Conservation (phyloP, 2,329 filamentous ascomycete species). For the Aspergillus sp. region DNA sequence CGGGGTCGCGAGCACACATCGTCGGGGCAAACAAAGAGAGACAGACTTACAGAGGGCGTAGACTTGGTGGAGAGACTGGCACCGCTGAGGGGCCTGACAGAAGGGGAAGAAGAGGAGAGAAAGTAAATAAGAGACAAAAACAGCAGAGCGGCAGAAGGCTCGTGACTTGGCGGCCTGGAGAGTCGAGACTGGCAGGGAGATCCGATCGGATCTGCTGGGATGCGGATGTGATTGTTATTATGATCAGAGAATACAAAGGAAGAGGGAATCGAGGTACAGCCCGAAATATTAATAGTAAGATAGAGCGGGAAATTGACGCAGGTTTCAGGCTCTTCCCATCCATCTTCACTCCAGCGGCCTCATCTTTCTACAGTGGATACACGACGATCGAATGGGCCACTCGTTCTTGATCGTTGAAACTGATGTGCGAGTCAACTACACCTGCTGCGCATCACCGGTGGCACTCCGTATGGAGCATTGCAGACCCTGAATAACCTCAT, state of each 20-base stretch:
- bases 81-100: not conserved
- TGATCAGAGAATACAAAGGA: no score
- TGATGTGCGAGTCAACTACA: not conserved
- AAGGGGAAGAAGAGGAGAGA: not conserved
- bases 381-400: conserved; percentile 6
- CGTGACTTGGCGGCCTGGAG: not conserved
- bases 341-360: not conserved
- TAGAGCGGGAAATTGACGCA: conserved; percentile 5
- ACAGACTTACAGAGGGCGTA: not conserved
- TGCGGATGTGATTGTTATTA: no score
- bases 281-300: conserved; percentile 7
- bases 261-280: not conserved
- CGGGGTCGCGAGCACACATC: conserved; percentile 1
- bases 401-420: conserved; percentile 4
- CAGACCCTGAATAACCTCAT: conserved; percentile 8
- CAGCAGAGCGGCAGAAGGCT: not conserved
- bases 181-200: not conserved
- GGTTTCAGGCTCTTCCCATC: not conserved
- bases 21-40: not conserved
- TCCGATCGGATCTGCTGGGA: no score
- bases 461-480: not conserved
- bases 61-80: not conserved
- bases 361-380: conserved; percentile 2
- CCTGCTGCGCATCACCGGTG: not conserved
- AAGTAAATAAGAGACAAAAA: conserved; percentile 1